Conservation (phyloP, 495 filamentous ascomycete species). For the Penicillium angulare region DNA sequence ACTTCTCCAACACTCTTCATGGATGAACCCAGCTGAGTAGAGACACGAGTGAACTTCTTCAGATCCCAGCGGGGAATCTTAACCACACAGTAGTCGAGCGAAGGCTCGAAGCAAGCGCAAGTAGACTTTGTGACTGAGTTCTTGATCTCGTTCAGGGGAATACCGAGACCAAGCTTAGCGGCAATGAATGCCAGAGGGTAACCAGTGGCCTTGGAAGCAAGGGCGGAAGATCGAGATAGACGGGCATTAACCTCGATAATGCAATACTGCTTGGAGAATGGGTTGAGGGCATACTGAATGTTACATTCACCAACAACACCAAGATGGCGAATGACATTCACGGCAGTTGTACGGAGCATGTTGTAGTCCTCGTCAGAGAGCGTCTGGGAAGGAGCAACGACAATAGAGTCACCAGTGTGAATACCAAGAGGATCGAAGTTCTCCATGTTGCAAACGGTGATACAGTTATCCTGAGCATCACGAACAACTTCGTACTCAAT, state of each 20-base stretch:
- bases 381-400: constrained; percentile 95
- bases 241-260: constrained; percentile 99
- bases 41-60: constrained; percentile 97
- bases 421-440: constrained; percentile 99
- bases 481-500: constrained; percentile 98
- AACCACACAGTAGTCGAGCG: constrained; percentile 96
- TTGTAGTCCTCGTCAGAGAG: constrained; percentile 98
- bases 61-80: constrained; percentile 99
- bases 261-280: constrained; percentile 95
- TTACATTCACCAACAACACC: constrained; percentile 98
- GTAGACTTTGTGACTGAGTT: constrained; percentile 97
- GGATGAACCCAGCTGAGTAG: constrained; percentile 89
- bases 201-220: constrained; percentile 96
- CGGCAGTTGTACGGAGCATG: constrained; percentile 97
- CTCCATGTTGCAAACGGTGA: constrained; percentile 99
- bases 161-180: constrained; percentile 90
- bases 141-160: constrained; percentile 93
- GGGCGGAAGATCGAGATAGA: constrained; percentile 91
- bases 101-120: constrained; percentile 98
- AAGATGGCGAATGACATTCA: constrained; percentile 96
- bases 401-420: constrained; percentile 97
- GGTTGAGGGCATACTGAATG: constrained; percentile 96
- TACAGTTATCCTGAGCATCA: constrained; percentile 95
- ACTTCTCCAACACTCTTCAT: constrained; percentile 99
- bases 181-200: constrained; percentile 97